Evolutionary conservation across 1,284 basidiomycete genomes (phyloP), one percentile per base, ranked within the genome.

Genomic region (Stereum hirsutum): DNA sequence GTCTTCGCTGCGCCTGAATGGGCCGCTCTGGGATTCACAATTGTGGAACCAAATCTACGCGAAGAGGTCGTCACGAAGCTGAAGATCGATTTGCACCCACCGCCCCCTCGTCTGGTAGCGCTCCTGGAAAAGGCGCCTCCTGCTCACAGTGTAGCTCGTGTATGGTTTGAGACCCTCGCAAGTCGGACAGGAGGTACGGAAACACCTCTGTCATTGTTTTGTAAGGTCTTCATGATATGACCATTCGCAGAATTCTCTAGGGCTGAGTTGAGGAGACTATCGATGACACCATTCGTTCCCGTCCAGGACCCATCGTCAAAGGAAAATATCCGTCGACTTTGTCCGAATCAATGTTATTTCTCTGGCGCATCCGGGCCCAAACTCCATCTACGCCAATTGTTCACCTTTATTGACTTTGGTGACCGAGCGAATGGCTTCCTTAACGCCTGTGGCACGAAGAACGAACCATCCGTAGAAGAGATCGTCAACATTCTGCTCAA

Each of bases 321-420:
- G 43, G 41, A 54, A 17, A 20, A 54, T 35, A 48, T 72, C 24
- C 71, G 65, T 15, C 72, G 75, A 65, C 59, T 82, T 25, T 59
- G 72, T 33, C 85, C 87, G 11, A 67, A 57, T 7, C 77, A 84
- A 48, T 89, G 86, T 56, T 89, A 85, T 58, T 72, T 89, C 49
- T 74, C 71, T 7, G 66, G 69, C 14, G 62, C 69, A 30, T 60
- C 68, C 0, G 66, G 68, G 25, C 71, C 70, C 14, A 66, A 68
- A 42, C 75, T 87, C 38, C 82, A 85, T 54, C n/a, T n/a, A n/a
- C 84, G 84, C 1, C 81, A 82, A 54, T 59, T 89, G 6, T 96
- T 97, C 57, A 77, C 80, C 10, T 95, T 93, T 53, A 78, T 98
- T 38, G 85, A 97, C 61, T 97, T 95, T 60, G 95, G 94, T 0